phyloP scores from a whole-genome alignment of 2,329 filamentous ascomycete species.

The Amauroascus verrucosus region DNA sequence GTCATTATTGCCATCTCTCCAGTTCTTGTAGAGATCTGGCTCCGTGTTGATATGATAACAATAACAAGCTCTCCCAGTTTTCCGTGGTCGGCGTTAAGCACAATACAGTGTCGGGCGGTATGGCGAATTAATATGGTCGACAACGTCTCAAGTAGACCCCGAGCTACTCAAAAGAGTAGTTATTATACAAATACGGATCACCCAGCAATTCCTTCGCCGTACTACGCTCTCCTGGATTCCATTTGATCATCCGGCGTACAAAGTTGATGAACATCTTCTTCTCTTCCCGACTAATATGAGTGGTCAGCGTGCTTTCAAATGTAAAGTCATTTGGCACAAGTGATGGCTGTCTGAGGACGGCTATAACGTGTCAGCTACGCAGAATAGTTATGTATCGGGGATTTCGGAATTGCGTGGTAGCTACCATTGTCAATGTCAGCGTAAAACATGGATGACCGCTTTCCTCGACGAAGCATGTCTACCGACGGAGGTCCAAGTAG shows the following conservation, averaged over 20 bases:
- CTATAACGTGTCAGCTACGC: constrained; percentile 16
- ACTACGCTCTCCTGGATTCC: constrained; percentile 25
- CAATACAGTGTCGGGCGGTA: too few species aligned
- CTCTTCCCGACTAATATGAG: constrained; percentile 22
- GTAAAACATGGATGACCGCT: constrained; percentile 17
- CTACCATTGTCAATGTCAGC: constrained; percentile 10
- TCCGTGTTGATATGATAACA: too few species aligned
- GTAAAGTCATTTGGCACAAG: background rate
- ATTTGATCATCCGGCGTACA: constrained; percentile 24
- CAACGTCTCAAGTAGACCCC: too few species aligned
- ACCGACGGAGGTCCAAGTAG: constrained; percentile 14
- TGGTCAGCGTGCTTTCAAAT: constrained; percentile 13
- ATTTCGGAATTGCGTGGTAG: background rate
- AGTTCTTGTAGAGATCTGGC: too few species aligned
- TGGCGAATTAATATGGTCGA: too few species aligned
- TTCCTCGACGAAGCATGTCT: constrained; percentile 11
- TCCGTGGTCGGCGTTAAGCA: too few species aligned
- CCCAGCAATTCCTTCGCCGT: constrained; percentile 26
- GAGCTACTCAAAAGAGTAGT: too few species aligned
- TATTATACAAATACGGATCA: constrained; percentile 18
- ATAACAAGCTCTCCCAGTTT: too few species aligned
- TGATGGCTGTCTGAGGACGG: constrained; percentile 3
- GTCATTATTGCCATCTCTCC: too few species aligned
- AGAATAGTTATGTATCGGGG: background rate
- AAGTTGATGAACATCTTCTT: constrained; percentile 27